Evolutionary conservation across 1,139 yeast species (phyloP).

Genomic region (Lodderomyces pseudojiufengensis): DNA sequence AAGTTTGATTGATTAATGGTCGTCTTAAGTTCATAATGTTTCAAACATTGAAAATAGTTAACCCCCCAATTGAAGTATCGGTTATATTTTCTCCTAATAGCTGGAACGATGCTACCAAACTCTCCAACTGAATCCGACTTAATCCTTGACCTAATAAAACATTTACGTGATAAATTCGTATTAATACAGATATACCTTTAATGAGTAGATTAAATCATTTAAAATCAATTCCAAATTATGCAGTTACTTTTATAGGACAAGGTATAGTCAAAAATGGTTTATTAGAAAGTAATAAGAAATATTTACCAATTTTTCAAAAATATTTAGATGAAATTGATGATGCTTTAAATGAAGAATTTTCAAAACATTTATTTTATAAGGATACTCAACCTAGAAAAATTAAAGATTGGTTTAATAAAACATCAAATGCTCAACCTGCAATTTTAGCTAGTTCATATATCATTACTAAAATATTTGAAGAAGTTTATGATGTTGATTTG

Average conservation of each 20-base stretch:
- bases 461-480: slow-evolving; percentile 26
- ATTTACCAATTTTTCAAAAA: slow-evolving; percentile 14
- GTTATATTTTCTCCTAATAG: too few species aligned
- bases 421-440: slow-evolving; percentile 62
- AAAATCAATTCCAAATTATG: slow-evolving; percentile 15
- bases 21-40: too few species aligned
- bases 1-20: too few species aligned
- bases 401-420: slow-evolving; percentile 14
- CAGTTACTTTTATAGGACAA: slow-evolving; percentile 44
- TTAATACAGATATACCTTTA: too few species aligned
- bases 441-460: slow-evolving; percentile 48
- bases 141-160: too few species aligned
- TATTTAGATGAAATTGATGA: slow-evolving; percentile 51
- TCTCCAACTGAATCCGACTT: too few species aligned
- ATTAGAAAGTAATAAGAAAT: slow-evolving; percentile 21
- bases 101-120: too few species aligned
- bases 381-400: not conserved
- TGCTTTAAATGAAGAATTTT: slow-evolving; percentile 53
- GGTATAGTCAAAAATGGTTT: slow-evolving; percentile 31
- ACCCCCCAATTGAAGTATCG: too few species aligned
- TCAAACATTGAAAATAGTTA: too few species aligned
- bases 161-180: too few species aligned
- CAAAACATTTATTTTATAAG: slow-evolving; percentile 18
- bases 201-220: too few species aligned
- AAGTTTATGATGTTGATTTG: slow-evolving; percentile 22